Evolutionary conservation across 441 rosid species (phyloP).

Genomic region (Arabidopsis lyrata): DNA sequence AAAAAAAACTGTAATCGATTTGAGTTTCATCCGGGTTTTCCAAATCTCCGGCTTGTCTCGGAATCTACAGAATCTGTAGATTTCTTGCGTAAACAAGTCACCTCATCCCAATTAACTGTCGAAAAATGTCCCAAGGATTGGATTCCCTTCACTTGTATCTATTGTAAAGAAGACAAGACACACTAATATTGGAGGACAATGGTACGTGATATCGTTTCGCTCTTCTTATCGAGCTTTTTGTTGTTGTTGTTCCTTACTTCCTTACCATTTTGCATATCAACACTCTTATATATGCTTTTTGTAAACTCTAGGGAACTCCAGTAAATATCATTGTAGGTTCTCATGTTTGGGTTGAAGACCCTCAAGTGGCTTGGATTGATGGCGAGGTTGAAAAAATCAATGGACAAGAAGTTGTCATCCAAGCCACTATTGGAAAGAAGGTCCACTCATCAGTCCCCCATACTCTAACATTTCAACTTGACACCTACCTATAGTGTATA

Average conservation of each 20-base stretch:
- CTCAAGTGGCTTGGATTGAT: slow-evolving; percentile 79
- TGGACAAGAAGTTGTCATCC: slow-evolving; percentile 64
- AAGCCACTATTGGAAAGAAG: slow-evolving; percentile 67
- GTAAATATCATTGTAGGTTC: slow-evolving; percentile 92
- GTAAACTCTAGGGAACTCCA: slow-evolving; percentile 70
- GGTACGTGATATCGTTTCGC: slow-evolving; percentile 33
- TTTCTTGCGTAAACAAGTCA: slow-evolving; percentile 39
- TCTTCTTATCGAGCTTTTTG: not conserved
- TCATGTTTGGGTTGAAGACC: slow-evolving; percentile 91
- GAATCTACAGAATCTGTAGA: slow-evolving; percentile 15
- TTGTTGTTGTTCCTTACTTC: not conserved
- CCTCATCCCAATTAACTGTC: not conserved
- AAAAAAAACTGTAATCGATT: slow-evolving; percentile 4
- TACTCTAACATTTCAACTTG: slow-evolving; percentile 11
- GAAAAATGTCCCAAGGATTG: slow-evolving; percentile 24
- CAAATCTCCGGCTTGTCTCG: slow-evolving; percentile 15
- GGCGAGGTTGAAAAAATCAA: slow-evolving; percentile 75
- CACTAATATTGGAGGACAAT: slow-evolving; percentile 15
- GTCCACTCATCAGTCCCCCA: slow-evolving; percentile 42
- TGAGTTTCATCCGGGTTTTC: slow-evolving; percentile 25
- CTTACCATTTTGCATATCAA: slow-evolving; percentile 6
- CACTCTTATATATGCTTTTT: slow-evolving; percentile 3
- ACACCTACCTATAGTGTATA: not conserved
- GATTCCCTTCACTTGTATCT: slow-evolving; percentile 3
- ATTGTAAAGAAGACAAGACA: slow-evolving; percentile 27